Evolutionary conservation across 192 early-diverging fungal species (phyloP), one percentile per base, ranked within the genome.

Genomic region (Tieghemiomyces parasiticus): DNA sequence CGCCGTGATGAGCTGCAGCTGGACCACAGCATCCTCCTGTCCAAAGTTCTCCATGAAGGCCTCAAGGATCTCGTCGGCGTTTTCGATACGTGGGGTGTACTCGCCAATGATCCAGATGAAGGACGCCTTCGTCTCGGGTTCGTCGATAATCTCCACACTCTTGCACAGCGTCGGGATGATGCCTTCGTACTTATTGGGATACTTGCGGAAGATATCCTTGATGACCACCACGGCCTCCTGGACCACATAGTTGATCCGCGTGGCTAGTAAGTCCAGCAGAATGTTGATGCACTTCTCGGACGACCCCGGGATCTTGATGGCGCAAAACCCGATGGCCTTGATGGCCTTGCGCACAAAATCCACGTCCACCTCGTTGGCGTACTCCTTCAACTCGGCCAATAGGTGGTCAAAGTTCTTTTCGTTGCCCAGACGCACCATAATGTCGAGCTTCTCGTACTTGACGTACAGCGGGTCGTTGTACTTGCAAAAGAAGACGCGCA

Each of bases 31-130:
- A 55, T 81, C 82, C 62, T 99, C 92, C 51, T 93, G 88, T 50
- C 84, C 77, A 69, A 99, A 95, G 24, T 75, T 76, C 53, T 97
- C 93, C 31, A 96, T 64, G 70, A 97, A 99, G 53, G 77, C 79
- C 9, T 81, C 86, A 38, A 99, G 74, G 26, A 97, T 68, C 53
- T 87, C 89, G 71, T 93, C 85, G 4, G 96, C 88, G 70, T 96
- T 96, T 51, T 94, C 94, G 63, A 99, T 99, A 31, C 93, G 74
- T 64, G 93, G 92, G 8, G 94, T 85, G 67, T 99, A 97, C 72
- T 99, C 90, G 1, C 96, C 96, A 69, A 99, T 88, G 59, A 99
- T 96, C 96, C 96, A 99, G 56, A 99, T 91, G 85, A 97, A 87
- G n/a, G 92, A 87, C 1, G 91, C 87, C 67, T 93, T 95, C 26